Percentiles rank a stretch among this genome's conserved stretches.
phyloP scores from a whole-genome alignment of 768 basidiomycete genomes.

The Mycena galopus region DNA sequence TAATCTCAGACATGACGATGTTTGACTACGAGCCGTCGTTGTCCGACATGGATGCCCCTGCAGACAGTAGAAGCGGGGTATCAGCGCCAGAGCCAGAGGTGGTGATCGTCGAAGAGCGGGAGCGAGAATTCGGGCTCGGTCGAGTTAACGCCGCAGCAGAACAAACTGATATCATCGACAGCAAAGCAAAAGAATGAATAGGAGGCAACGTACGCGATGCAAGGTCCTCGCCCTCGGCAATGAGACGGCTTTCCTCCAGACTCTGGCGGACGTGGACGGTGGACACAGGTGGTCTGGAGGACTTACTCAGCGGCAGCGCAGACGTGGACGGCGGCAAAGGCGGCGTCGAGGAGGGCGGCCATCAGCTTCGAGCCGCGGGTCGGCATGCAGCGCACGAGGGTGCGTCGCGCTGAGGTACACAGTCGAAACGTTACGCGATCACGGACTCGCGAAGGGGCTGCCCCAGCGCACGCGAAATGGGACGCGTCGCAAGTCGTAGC shows the following conservation, averaged over 20 bases:
- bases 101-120: conserved; percentile 79
- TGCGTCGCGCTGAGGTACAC: too few relatives aligned
- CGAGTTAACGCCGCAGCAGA: conserved; percentile 72
- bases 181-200: not conserved
- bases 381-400: too few relatives aligned
- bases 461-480: too few relatives aligned
- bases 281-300: too few relatives aligned
- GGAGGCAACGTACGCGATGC: conserved; percentile 59
- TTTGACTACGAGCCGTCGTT: conserved; percentile 84
- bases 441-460: too few relatives aligned
- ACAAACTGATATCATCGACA: conserved; percentile 51
- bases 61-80: conserved; percentile 78
- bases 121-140: conserved; percentile 62
- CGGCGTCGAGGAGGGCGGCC: too few relatives aligned
- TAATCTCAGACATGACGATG: conserved; percentile 77
- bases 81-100: conserved; percentile 74
- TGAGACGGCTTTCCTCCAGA: conserved; percentile 73
- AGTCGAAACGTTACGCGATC: too few relatives aligned
- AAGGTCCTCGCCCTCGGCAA: conserved; percentile 76
- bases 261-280: conserved; percentile 76
- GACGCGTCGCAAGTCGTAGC: too few relatives aligned
- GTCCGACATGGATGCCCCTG: conserved; percentile 76
- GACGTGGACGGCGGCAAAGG: too few relatives aligned
- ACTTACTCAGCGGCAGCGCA: too few relatives aligned
- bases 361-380: too few relatives aligned